Evolutionary conservation across 495 filamentous ascomycete species (phyloP).

Genomic region (Aspergillus wentii): DNA sequence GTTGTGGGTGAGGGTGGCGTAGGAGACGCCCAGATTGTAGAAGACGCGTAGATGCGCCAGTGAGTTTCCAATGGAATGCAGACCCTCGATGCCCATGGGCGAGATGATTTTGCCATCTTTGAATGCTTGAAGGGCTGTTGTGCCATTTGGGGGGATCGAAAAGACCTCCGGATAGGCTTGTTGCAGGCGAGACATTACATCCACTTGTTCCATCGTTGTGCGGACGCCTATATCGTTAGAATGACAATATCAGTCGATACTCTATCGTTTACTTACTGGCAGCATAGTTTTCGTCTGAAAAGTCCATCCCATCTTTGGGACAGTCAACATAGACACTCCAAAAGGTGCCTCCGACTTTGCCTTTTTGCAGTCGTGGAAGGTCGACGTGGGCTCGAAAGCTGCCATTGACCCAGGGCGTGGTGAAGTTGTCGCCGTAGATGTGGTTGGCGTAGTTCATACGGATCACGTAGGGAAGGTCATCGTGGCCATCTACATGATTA

Average conservation of each 20-base stretch:
- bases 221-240: conserved; percentile 48
- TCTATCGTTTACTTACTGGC: conserved; percentile 28
- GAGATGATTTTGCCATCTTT: conserved; percentile 55
- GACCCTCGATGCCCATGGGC: conserved; percentile 81
- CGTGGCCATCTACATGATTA: conserved; percentile 72
- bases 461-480: conserved; percentile 78
- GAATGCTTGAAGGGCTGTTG: conserved; percentile 56
- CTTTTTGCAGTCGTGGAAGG: conserved; percentile 54
- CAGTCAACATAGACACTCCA: conserved; percentile 88
- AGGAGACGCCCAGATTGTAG: conserved; percentile 77
- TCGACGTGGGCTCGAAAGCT: conserved; percentile 71
- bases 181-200: conserved; percentile 68
- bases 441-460: conserved; percentile 65
- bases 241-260: neutral
- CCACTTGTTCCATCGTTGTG: conserved; percentile 76
- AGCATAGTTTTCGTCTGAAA: conserved; percentile 67
- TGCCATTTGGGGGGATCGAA: conserved; percentile 49
- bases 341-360: conserved; percentile 63
- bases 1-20: conserved; percentile 88
- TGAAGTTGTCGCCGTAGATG: conserved; percentile 73
- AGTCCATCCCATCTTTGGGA: conserved; percentile 65
- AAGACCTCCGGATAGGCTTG: conserved; percentile 66
- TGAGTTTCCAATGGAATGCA: conserved; percentile 93
- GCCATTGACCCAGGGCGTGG: conserved; percentile 60
- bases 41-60: conserved; percentile 69